These are phyloP conservation scores for Verticillium dahliae DNA, from an alignment of 2,329 filamentous ascomycete species.

Conservation along the genomic window DNA sequence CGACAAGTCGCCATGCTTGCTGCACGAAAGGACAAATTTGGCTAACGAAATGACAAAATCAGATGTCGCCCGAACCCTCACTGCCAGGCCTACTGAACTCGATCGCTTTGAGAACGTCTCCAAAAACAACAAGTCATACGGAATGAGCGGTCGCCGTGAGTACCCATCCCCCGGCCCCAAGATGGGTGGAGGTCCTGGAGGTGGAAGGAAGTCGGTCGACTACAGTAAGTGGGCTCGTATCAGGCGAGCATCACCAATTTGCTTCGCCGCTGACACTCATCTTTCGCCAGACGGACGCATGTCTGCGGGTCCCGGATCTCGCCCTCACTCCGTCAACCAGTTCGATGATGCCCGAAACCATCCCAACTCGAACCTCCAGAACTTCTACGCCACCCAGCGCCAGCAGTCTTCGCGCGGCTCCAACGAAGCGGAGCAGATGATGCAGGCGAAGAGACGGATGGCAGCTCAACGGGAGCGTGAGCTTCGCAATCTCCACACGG, in stretches of 20 bases:
- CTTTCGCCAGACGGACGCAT: slow-evolving; percentile 60
- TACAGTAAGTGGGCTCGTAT: slow-evolving; percentile 17
- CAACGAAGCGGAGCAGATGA: slow-evolving; percentile 93
- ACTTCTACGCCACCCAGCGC: slow-evolving; percentile 89
- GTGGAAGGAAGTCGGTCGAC: slow-evolving; percentile 18
- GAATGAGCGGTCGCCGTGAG: slow-evolving; percentile 68
- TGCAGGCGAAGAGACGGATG: slow-evolving; percentile 99
- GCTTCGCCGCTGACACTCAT: slow-evolving; percentile 15
- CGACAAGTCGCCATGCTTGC: background rate
- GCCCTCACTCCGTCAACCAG: slow-evolving; percentile 80
- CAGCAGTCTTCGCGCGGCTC: slow-evolving; percentile 79
- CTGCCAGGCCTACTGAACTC: slow-evolving; percentile 60
- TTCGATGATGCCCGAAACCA: slow-evolving; percentile 66
- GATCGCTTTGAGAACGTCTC: slow-evolving; percentile 92
- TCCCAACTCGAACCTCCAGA: slow-evolving; percentile 77
- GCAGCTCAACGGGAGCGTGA: slow-evolving; percentile 98
- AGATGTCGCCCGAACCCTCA: slow-evolving; percentile 14
- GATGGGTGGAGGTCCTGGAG: slow-evolving; percentile 18
- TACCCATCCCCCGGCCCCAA: slow-evolving; percentile 56
- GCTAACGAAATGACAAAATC: slow-evolving; percentile 5
- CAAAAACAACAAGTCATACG: slow-evolving; percentile 94
- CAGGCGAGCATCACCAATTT: slow-evolving; percentile 11
- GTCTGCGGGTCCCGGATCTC: slow-evolving; percentile 54
- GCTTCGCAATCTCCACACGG: slow-evolving; percentile 98
- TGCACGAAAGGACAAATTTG: background rate